Percentiles rank a stretch among this genome's conserved stretches.
These are phyloP conservation scores for Gentiana macrophylla DNA, from an alignment of 257 asterid genomes.

Conservation along the genomic window DNA sequence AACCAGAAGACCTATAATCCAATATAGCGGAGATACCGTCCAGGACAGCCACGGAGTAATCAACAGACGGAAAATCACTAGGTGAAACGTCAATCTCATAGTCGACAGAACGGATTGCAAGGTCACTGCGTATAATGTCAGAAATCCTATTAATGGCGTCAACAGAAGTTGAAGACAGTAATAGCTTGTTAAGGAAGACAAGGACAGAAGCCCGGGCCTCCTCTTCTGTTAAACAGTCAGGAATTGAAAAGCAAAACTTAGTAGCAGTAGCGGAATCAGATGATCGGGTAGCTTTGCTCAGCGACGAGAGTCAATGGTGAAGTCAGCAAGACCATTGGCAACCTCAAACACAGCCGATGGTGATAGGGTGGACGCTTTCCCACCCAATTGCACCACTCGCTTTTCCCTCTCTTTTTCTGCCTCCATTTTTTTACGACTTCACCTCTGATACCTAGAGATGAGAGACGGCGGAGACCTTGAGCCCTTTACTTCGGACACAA, in stretches of 20 bases:
- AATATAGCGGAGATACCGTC: constrained; percentile 56
- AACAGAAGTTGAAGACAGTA: constrained; percentile 32
- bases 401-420: constrained; percentile 30
- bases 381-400: constrained; percentile 47
- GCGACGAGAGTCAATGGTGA: constrained; percentile 48
- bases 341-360: constrained; percentile 44
- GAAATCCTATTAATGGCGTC: constrained; percentile 24
- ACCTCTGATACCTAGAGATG: no score
- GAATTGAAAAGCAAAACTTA: constrained; percentile 29
- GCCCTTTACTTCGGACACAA: no score
- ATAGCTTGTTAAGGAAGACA: constrained; percentile 51
- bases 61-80: constrained; percentile 16
- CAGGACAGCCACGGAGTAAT: constrained; percentile 41
- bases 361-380: constrained; percentile 47
- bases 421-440: not conserved
- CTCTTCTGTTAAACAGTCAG: constrained; percentile 26
- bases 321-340: constrained; percentile 31
- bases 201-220: constrained; percentile 60
- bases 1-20: constrained; percentile 39
- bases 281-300: constrained; percentile 26
- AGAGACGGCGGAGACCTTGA: no score
- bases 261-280: constrained; percentile 5
- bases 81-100: constrained; percentile 15
- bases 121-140: constrained; percentile 22
- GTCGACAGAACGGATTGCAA: constrained; percentile 1